Conservation (phyloP, 2,329 filamentous ascomycete genomes). For the Colletotrichum eleusines region DNA sequence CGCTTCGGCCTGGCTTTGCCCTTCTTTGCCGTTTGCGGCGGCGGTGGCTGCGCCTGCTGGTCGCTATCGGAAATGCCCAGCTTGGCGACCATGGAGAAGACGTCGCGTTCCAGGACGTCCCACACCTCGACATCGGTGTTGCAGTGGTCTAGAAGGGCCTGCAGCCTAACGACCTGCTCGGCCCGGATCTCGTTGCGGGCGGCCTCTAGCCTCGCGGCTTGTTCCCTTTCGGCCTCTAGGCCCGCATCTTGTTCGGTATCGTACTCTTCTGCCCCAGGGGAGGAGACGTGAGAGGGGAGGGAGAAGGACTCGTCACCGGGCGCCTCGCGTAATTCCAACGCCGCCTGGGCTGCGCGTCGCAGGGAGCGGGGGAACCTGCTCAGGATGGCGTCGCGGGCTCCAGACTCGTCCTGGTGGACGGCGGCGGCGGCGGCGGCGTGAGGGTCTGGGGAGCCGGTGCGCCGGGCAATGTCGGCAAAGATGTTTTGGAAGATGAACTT, state of each 20-base stretch:
- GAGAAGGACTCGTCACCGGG: neutral
- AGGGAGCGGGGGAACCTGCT: conserved; percentile 55
- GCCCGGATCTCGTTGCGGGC: conserved; percentile 48
- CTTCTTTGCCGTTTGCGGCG: conserved; percentile 15
- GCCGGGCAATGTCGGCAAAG: conserved; percentile 55
- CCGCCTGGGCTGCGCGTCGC: conserved; percentile 54
- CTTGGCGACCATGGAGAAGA: conserved; percentile 70
- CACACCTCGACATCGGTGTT: conserved; percentile 74
- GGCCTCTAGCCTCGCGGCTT: conserved; percentile 54
- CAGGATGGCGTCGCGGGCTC: conserved; percentile 53
- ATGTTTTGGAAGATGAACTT: conserved; percentile 71
- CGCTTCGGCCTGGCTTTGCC: conserved; percentile 26
- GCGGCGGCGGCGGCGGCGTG: conserved; percentile 11
- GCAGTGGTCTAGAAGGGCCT: conserved; percentile 65
- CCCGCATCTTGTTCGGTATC: neutral
- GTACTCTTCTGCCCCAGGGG: conserved; percentile 21
- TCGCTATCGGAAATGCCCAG: conserved; percentile 62
- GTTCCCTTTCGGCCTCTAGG: conserved; percentile 42
- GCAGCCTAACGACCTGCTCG: conserved; percentile 65
- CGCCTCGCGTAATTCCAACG: conserved; percentile 54
- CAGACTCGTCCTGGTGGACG: conserved; percentile 38
- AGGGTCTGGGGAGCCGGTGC: conserved; percentile 47
- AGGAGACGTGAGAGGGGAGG: neutral
- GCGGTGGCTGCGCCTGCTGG: conserved; percentile 5
- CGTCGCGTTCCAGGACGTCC: conserved; percentile 73